phyloP scores from a whole-genome alignment of 1,284 basidiomycete species.

The Gomphus bonarii region DNA sequence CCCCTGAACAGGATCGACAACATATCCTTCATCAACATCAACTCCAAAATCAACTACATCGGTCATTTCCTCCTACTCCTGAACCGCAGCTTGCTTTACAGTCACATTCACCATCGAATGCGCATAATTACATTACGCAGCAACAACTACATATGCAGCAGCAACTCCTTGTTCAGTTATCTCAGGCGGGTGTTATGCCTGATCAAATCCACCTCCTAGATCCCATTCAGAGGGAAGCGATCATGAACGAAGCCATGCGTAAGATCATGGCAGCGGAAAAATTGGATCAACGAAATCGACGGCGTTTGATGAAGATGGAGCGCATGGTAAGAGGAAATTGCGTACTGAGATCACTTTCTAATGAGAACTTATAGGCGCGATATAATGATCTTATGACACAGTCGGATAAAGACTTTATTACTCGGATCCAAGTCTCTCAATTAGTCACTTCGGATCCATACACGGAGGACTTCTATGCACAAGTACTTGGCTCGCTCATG shows the following conservation, averaged over 20 bases:
- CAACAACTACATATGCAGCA: slow-evolving; percentile 53
- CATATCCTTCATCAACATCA: slow-evolving; percentile 1
- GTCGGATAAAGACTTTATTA: slow-evolving; percentile 99
- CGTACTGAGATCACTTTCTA: neutral
- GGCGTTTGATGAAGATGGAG: slow-evolving; percentile 75
- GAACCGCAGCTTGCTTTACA: slow-evolving; percentile 7
- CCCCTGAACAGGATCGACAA: slow-evolving; percentile 4
- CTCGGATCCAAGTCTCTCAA: slow-evolving; percentile 97
- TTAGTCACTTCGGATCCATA: slow-evolving; percentile 95
- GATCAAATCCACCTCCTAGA: slow-evolving; percentile 15
- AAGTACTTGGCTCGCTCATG: slow-evolving; percentile 83
- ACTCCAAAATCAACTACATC: slow-evolving; percentile 1
- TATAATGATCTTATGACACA: slow-evolving; percentile 99
- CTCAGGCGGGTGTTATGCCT: slow-evolving; percentile 43
- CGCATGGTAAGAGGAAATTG: slow-evolving; percentile 50
- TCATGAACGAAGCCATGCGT: slow-evolving; percentile 68
- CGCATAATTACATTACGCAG: slow-evolving; percentile 2
- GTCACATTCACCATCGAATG: slow-evolving; percentile 1
- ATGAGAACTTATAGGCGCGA: slow-evolving; percentile 54
- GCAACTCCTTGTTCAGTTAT: slow-evolving; percentile 58
- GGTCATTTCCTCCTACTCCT: slow-evolving; percentile 10
- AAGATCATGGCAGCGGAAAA: slow-evolving; percentile 82
- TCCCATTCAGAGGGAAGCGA: slow-evolving; percentile 54
- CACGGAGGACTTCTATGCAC: slow-evolving; percentile 96
- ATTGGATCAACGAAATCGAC: slow-evolving; percentile 73